Conservation (phyloP, 2,329 filamentous ascomycete genomes). For the Truncatella angustata region DNA sequence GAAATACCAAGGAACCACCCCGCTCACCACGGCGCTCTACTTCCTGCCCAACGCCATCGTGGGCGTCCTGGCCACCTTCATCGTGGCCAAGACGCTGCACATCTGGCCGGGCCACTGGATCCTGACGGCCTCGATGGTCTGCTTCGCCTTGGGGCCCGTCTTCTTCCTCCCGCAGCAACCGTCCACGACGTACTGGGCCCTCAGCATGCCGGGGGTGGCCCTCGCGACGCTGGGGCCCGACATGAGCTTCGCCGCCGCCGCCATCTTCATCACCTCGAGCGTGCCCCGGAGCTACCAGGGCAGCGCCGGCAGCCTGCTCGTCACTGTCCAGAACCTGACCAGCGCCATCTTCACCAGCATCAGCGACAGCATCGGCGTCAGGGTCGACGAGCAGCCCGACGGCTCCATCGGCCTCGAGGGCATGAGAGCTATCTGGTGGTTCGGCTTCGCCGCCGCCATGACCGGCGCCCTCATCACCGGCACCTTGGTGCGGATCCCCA, state of each 20-base stretch:
- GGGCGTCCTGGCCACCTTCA: conserved; percentile 41
- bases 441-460: conserved; percentile 19
- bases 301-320: conserved; percentile 41
- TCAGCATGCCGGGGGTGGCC: conserved; percentile 41
- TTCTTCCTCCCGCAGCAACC: conserved; percentile 33
- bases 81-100: conserved; percentile 45
- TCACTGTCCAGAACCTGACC: conserved; percentile 45
- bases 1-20: conserved; percentile 23
- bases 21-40: conserved; percentile 41
- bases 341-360: conserved; percentile 38
- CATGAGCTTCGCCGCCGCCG: conserved; percentile 43
- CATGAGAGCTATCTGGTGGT: conserved; percentile 23
- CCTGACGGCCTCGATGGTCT: conserved; percentile 39
- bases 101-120: conserved; percentile 44
- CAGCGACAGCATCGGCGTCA: conserved; percentile 30
- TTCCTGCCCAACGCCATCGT: conserved; percentile 42
- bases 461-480: conserved; percentile 19
- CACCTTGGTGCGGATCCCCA: conserved; percentile 20
- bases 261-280: conserved; percentile 47
- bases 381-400: conserved; percentile 19
- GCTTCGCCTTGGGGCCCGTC: conserved; percentile 20
- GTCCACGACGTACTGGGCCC: conserved; percentile 40
- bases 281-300: conserved; percentile 45
- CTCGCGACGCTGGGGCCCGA: conserved; percentile 46
- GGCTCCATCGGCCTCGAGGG: conserved; percentile 21